Base-by-base conservation (phyloP, 805 yeast species). In the Saccharomycopsis microspora region DNA sequence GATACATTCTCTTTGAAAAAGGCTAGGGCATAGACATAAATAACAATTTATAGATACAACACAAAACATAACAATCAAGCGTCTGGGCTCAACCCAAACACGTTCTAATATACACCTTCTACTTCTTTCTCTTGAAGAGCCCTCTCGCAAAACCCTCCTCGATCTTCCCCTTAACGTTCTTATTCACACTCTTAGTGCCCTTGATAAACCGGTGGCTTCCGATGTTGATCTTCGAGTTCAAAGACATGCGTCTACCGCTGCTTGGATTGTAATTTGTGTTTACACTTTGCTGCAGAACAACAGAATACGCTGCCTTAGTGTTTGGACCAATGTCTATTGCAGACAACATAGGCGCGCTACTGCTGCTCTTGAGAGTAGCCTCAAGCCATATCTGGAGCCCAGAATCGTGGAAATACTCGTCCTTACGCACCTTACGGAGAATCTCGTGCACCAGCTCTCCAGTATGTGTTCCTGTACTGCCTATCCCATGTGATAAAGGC, bases 121-220 rank as follows among this genome's bases (percentile, higher is more conserved):
- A 50, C 42, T 51, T 48, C 32, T 49, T 48, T 41, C 50, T 42
- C 41, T 51, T 51, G 32, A 48, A 48, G n/a, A 51, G 41, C 3
- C 50, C 45, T 31, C 41, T 50, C 3, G 50, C 42, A 33, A 50
- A 41, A 4, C 53, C 53, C 5, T 41, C 50, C 39, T 45, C 52
- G 3, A 51, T 34, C 34, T 49, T 49, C 10, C 44, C 54, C 38
- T 49, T 49, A 10, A 51, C 52, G 46, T 51, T 51, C 40, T 44
- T 46, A 28, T 49, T 49, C 5, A 51, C 54, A 41, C 44, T 51
- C 44, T 48, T 51, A 4, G 54, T 51, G 4, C 52, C 52, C 34
- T 44, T 45, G 29, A 51, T 35, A 28, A 51, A 48, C 41, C 54
- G 34, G 33, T 49, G 54, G 8, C 47, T 41, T 27, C 46, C 30